These are phyloP conservation scores for Aspergillus persii DNA, from an alignment of 2,329 filamentous ascomycete species.

Conservation along the genomic window DNA sequence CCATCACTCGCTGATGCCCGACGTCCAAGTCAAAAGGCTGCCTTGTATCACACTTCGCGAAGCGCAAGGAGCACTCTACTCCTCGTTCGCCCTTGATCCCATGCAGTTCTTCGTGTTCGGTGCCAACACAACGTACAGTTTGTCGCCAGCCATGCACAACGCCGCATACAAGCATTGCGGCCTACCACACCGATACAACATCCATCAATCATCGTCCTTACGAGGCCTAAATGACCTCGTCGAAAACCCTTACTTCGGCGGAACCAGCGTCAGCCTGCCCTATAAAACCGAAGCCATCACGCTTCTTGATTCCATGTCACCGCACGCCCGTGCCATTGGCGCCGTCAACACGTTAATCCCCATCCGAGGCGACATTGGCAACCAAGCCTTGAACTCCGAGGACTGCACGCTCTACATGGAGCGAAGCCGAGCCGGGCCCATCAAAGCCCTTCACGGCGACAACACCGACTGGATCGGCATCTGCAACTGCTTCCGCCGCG, in stretches of 20 bases:
- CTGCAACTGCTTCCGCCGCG: slow-evolving; percentile 67
- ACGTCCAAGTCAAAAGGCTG: slow-evolving; percentile 44
- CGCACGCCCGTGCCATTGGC: slow-evolving; percentile 71
- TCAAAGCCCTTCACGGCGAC: slow-evolving; percentile 70
- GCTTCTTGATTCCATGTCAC: slow-evolving; percentile 64
- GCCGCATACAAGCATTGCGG: slow-evolving; percentile 65
- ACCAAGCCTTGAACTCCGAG: slow-evolving; percentile 58
- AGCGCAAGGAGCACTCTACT: slow-evolving; percentile 64
- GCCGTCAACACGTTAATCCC: slow-evolving; percentile 75
- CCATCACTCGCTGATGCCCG: slow-evolving; percentile 47
- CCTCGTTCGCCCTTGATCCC: slow-evolving; percentile 64
- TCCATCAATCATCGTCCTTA: slow-evolving; percentile 61
- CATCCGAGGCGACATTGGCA: slow-evolving; percentile 53
- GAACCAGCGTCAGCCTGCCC: slow-evolving; percentile 68
- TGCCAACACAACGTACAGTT: slow-evolving; percentile 67
- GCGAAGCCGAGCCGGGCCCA: slow-evolving; percentile 63
- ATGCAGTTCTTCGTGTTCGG: slow-evolving; percentile 74
- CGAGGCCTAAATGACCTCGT: slow-evolving; percentile 64
- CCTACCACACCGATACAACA: slow-evolving; percentile 66
- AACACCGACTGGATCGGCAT: slow-evolving; percentile 84
- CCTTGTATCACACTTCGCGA: slow-evolving; percentile 60
- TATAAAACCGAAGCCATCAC: slow-evolving; percentile 72
- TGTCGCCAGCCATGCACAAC: slow-evolving; percentile 77
- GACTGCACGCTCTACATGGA: slow-evolving; percentile 56
- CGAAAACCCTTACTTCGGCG: slow-evolving; percentile 66